Base-by-base conservation (phyloP, 306 rosid genomes). In the Glycyrrhiza uralensis region DNA sequence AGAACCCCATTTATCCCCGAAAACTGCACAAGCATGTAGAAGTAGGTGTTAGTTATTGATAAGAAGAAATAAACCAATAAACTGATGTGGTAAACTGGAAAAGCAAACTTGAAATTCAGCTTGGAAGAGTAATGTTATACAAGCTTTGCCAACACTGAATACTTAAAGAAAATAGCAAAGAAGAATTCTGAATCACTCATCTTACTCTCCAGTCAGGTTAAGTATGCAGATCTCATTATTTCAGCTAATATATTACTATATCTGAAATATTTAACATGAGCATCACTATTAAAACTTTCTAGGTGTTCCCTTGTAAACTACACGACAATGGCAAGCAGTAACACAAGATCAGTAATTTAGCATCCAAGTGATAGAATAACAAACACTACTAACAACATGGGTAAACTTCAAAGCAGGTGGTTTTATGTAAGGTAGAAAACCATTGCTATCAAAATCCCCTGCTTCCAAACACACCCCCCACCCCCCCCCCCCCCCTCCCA, bases 1-100 rank as follows among this genome's bases (percentile, higher is more conserved):
- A 90, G 86, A 80, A 90, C 96, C 54, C 96, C 96, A 26, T 88
- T 90, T 52, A 90, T 90, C 67, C 96, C 96, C 3, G 96, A 88
- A 78, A 90, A 85, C 96, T 90, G 85, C 69, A 47, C 15, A 69
- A 18, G 30, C 38, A 76, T 45, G 42, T 10, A 52, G 79, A 79
- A 71, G 38, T 69, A 36, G 32, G 55, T 52, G 29, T 60, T n/a
- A 44, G 51, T 32, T 19, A 60, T 60, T 18, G 33, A 66, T 20
- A 17, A 39, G 28, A 73, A 47, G 36, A 55, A 24, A 17, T 3
- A 62, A 29, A 80, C 24, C 39, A 72, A 28, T 20, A 55, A 11
- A 41, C 51, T 44, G 51, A 55, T 50, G 62, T 36, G 6, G 26
- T 13, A 15, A 72, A 44, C 70, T 32, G 10, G 29, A 29, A 22